Base-by-base conservation (phyloP, 495 filamentous ascomycete species). In the Aspergillus conjunctus region DNA sequence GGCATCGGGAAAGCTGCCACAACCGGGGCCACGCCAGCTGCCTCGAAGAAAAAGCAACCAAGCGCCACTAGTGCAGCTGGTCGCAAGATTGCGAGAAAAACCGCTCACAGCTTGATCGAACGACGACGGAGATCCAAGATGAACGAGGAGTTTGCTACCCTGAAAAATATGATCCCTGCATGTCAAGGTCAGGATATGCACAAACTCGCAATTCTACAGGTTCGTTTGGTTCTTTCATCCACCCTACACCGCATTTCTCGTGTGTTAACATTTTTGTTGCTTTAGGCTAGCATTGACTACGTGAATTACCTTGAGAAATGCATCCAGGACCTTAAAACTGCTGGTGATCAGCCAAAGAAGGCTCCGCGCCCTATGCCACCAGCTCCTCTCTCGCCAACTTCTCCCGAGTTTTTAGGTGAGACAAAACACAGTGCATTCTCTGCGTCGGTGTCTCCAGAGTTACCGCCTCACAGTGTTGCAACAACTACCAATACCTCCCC, bases 101-200 rank as follows among this genome's bases (percentile, higher is more conserved):
- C 95, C 1, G 94, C 94, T 3, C 94, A 98, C 67, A 96, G 91
- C 64, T 72, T 98, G 65, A 98, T 98, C 68, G 94, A 98, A 76
- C 83, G 94, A 15, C 77, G 95, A 50, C 79, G 94, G 63, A 81
- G 94, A 51, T 96, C 91, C 6, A 98, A 98, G 80, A 98, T 98
- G 94, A 98, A 98, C 66, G 94, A 98, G 68, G 94, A 98, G 73
- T 98, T 98, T 77, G 88, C 85, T 1, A 89, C 94, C 15, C 77
- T 98, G 59, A 98, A 97, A 77, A 85, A 89, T 69, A 90, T 98
- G 89, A 96, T 98, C 64, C 95, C 95, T 1, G 95, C 94, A 1
- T 98, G 94, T 68, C 71, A 62, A 31, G 91, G 92, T 18, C 88
- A 91, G 60, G 92, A 97, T 68, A 98, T 98, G 94, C 94, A 98